Evolutionary conservation across 208 protist genomes (phyloP), one percentile per base, ranked within the genome.

Genomic region (Leishmania martiniquensis): DNA sequence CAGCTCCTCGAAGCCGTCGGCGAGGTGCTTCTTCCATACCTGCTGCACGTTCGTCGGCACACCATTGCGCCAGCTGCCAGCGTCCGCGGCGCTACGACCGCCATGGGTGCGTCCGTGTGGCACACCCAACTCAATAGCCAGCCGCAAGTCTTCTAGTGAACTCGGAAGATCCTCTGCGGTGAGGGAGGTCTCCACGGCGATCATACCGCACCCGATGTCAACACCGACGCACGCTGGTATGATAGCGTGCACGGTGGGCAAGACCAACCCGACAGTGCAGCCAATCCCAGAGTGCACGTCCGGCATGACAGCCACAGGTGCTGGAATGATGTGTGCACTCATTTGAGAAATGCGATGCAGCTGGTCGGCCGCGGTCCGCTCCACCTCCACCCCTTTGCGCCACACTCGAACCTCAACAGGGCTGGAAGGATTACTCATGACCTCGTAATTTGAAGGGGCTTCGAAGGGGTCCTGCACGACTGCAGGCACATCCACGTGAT

Each of bases 151-250:
- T 44, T 83, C 81, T 44, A 96, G 82, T 52, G 87, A 91, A 34
- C 34, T 34, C 10, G 91, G 91, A 29, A 97, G 85, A 60, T 96
- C 89, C 37, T 92, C 79, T 10, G 83, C 81, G 20, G 82, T 89
- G 25, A 97, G 80, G 39, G 87, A 89, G 20, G 94, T 97, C 67
- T 87, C 62, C 42, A 90, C 80, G 1, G 95, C 95, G 68, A 96
- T 88, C 91, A 98, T 98, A 62, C 95, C 95, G 72, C 95, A 98
- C 10, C 95, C 95, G 77, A 98, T 96, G 76, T 97, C 94, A 4
- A 98, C 93, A 12, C 95, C 93, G 51, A 98, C 95, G 63, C 89
- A 92, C 2, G 94, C 81, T 3, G 95, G 95, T 71, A 97, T 97
- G 63, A 98, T 80, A 9, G 93, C 93, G 25, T 67, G 74, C 32